These are phyloP conservation scores for Ambrosia trifida DNA, from an alignment of 129 eudicot species.

Conservation along the genomic window DNA sequence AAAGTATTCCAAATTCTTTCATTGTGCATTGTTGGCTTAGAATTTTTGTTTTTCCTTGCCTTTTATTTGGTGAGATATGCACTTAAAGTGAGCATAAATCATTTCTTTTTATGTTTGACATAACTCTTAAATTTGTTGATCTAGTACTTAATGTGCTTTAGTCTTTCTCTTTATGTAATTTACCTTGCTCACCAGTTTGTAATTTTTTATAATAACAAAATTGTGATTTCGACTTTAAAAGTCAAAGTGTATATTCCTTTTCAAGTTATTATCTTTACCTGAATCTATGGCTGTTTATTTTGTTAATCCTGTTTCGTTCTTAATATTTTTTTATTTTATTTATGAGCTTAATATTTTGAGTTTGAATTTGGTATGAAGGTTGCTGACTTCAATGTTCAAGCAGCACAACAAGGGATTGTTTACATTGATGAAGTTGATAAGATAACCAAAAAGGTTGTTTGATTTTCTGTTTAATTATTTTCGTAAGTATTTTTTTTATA, in stretches of 20 bases:
- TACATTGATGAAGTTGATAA: constrained; percentile 96
- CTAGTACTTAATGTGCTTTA: no score
- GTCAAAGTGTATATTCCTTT: neutral
- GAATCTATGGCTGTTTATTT: constrained; percentile 3
- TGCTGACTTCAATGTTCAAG: constrained; percentile 85
- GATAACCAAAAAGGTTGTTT: constrained; percentile 82
- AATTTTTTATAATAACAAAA: neutral
- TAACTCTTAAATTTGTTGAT: no score
- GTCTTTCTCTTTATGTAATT: neutral
- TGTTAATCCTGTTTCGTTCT: neutral
- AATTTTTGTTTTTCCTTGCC: neutral
- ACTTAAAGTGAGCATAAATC: neutral
- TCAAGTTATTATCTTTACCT: neutral
- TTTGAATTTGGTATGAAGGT: constrained; percentile 45
- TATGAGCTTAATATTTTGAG: constrained; percentile 5
- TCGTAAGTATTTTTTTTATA: neutral
- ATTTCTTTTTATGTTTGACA: neutral
- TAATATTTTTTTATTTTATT: neutral
- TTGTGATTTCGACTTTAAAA: constrained; percentile 2
- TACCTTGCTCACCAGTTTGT: neutral
- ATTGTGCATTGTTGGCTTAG: neutral
- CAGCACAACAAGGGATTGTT: constrained; percentile 93
- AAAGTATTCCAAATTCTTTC: neutral
- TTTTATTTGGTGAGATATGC: neutral
- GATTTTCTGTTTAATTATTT: neutral